Base-by-base conservation (phyloP, 139 green algal species). In the Chlamydomonas sp. region DNA sequence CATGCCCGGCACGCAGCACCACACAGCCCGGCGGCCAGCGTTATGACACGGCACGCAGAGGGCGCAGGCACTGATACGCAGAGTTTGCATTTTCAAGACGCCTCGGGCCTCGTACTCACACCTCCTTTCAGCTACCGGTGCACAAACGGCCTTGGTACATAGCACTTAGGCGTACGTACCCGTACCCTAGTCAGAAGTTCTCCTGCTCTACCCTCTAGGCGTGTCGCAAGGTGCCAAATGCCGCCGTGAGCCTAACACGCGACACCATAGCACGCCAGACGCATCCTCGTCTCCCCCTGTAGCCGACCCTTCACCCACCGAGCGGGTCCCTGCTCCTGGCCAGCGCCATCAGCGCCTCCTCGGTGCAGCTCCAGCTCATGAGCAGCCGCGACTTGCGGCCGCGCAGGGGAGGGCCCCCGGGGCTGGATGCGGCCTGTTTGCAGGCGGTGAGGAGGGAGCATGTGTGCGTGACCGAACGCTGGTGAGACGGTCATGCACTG, bases 281-380 rank as follows among this genome's bases (percentile, higher is more conserved):
- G 10, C 10, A 71, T 14, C 12, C 9, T 71, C 66, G 66, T 18
- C 66, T 71, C 9, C 31, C 31, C 31, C 31, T 49, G 31, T 49
- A 49, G 31, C 31, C 31, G 31, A 49, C 31, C 74, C 61, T 61
- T 17, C 58, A 75, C 89, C 4, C 63, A 86, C 89, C 89, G 64
- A 85, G 79, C 6, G 90, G 85, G 80, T 94, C 92, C 2, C 90
- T 78, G 16, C 64, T 61, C 49, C 75, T 68, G 1, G 94, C 63
- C 69, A 93, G 10, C n/a, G 79, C 18, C 79, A 94, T 72, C 76
- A 94, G 60, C 0, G 91, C 85, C 63, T 91, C 73, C 71, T 95
- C 90, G 1, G 79, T 93, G 88, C 93, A 96, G 69, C 77, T 90
- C 93, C 92, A 94, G 18, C 80, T 17, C 85, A 95, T 75, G 8